Conservation (phyloP, 2,329 filamentous ascomycete species). For the Alternaria burnsii region DNA sequence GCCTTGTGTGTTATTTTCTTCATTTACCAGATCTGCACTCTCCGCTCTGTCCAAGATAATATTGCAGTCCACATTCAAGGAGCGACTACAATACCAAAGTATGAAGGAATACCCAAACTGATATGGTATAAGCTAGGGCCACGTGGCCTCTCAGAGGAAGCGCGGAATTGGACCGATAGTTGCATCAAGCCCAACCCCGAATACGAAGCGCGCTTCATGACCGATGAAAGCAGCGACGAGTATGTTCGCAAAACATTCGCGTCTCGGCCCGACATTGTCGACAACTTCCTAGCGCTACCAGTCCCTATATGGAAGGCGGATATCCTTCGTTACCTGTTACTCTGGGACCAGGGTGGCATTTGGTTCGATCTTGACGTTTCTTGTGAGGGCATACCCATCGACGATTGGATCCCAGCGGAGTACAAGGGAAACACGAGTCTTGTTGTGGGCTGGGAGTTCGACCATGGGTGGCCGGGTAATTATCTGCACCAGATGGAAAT, state of each 20-base stretch:
- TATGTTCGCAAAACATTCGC: slow-evolving; percentile 47
- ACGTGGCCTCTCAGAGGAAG: slow-evolving; percentile 43
- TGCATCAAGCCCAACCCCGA: slow-evolving; percentile 42
- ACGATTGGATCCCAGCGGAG: slow-evolving; percentile 49
- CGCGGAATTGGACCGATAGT: slow-evolving; percentile 40
- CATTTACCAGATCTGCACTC: slow-evolving; percentile 5
- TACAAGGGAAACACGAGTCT: slow-evolving; percentile 41
- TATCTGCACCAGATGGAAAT: slow-evolving; percentile 37
- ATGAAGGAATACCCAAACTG: slow-evolving; percentile 39
- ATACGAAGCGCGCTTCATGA: slow-evolving; percentile 42
- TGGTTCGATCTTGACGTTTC: slow-evolving; percentile 54
- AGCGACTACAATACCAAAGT: not conserved
- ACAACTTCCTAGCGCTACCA: slow-evolving; percentile 43
- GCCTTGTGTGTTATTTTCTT: not conserved
- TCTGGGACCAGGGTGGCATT: slow-evolving; percentile 53
- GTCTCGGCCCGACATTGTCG: slow-evolving; percentile 50
- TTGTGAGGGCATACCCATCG: slow-evolving; percentile 43
- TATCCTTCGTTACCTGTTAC: slow-evolving; percentile 53
- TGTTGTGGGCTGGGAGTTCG: slow-evolving; percentile 53
- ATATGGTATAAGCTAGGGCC: slow-evolving; percentile 54
- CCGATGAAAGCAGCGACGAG: slow-evolving; percentile 37
- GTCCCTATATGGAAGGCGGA: slow-evolving; percentile 54
- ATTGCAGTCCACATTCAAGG: not conserved
- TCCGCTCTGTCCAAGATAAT: not conserved
- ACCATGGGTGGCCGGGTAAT: slow-evolving; percentile 34